Percentiles rank a stretch among this genome's conserved stretches.
Conservation (phyloP, 176 grass and related monocot genomes). For the Hsuehochloa calcarea region DNA sequence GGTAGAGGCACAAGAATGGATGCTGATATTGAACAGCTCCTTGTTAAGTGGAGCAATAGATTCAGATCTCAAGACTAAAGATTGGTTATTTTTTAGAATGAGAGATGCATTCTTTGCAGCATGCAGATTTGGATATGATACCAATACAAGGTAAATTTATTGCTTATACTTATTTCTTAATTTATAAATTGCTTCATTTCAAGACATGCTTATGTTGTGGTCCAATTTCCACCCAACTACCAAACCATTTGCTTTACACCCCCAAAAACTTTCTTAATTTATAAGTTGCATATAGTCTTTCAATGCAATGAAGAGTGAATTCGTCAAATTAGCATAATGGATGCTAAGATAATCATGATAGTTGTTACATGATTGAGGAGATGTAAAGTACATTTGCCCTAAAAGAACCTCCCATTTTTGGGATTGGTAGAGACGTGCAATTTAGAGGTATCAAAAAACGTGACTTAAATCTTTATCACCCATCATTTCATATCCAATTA, state of each 20-base stretch:
- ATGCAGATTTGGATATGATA: not conserved
- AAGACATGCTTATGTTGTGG: not conserved
- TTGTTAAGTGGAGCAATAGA: conserved; percentile 73
- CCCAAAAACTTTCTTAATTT: not conserved
- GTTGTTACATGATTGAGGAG: not conserved
- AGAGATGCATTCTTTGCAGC: not conserved
- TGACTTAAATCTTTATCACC: not conserved
- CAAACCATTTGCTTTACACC: not conserved
- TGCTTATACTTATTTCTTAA: not conserved
- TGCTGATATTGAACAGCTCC: conserved; percentile 70
- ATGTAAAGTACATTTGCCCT: not conserved
- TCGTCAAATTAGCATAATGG: no score
- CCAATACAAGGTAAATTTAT: not conserved
- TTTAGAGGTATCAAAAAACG: not conserved
- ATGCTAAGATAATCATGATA: not conserved
- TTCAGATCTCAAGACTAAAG: conserved; percentile 47
- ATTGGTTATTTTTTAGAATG: not conserved
- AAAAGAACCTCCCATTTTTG: not conserved
- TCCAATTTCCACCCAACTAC: not conserved
- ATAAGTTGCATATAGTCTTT: not conserved
- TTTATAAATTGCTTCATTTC: not conserved
- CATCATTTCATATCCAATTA: not conserved
- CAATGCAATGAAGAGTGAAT: not conserved
- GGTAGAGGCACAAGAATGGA: conserved; percentile 93
- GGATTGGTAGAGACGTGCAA: not conserved